Percentiles rank a stretch among this genome's conserved stretches.
These are phyloP conservation scores for Spergularia bocconei DNA, from an alignment of 148 eudicot genomes.

Conservation along the genomic window DNA sequence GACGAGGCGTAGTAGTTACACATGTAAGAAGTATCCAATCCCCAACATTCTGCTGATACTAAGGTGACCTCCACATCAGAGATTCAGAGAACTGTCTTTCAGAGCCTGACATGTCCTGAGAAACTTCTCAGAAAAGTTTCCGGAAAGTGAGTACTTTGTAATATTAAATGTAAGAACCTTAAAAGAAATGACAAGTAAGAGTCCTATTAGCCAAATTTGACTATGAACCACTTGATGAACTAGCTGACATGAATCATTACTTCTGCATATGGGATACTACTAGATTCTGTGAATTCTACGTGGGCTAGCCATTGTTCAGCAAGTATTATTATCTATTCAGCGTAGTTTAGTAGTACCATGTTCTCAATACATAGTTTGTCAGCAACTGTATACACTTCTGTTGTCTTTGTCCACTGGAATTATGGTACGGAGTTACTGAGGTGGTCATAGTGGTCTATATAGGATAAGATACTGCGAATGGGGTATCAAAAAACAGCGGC, in stretches of 20 bases:
- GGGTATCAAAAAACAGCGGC: not conserved
- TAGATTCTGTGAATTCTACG: not conserved
- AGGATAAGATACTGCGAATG: too few species aligned
- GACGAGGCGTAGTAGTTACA: not conserved
- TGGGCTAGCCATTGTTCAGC: not conserved
- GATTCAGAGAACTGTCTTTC: not conserved
- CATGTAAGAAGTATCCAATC: not conserved
- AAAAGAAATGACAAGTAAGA: not conserved
- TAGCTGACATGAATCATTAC: not conserved
- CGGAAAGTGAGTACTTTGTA: not conserved
- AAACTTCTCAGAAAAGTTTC: not conserved
- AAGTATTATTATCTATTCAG: too few species aligned
- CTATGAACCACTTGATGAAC: slow-evolving; percentile 8
- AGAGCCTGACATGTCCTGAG: not conserved
- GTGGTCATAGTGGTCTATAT: too few species aligned
- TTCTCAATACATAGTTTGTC: not conserved
- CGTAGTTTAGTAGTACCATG: not conserved
- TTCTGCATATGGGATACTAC: not conserved
- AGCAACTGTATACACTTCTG: slow-evolving; percentile 1
- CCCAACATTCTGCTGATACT: slow-evolving; percentile 11
- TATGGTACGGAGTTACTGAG: not conserved
- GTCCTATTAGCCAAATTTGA: slow-evolving; percentile 4
- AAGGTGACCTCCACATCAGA: not conserved
- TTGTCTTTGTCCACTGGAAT: not conserved
- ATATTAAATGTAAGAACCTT: not conserved